These are phyloP conservation scores for Piper betle DNA, from an alignment of 164 flowering plant species.

Conservation along the genomic window DNA sequence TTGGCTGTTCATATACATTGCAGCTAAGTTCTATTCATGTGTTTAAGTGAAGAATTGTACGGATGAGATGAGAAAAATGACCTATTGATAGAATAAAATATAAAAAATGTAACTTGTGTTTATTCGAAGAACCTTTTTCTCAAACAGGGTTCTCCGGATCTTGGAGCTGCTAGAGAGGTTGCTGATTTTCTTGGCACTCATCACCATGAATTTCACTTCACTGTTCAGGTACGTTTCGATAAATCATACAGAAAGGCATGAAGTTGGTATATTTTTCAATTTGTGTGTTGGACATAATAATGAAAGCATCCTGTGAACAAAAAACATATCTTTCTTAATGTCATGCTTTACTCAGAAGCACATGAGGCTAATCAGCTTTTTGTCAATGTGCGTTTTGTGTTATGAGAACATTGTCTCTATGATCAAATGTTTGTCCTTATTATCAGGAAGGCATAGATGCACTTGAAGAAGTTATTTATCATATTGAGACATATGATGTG, in stretches of 20 bases:
- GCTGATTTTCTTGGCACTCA: constrained; percentile 79
- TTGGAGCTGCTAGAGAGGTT: constrained; percentile 86
- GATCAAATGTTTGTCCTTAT: background rate
- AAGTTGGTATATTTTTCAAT: background rate
- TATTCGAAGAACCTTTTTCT: background rate
- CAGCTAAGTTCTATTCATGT: background rate
- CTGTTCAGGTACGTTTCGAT: constrained; percentile 61
- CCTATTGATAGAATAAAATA: background rate
- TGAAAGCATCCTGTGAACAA: too few relatives aligned
- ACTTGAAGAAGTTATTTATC: constrained; percentile 90
- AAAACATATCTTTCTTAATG: background rate
- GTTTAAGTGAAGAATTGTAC: background rate
- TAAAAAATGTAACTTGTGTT: too few relatives aligned
- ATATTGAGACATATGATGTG: constrained; percentile 94
- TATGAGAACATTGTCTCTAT: too few relatives aligned
- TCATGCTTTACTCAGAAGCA: background rate
- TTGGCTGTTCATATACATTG: background rate
- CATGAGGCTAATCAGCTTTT: too few relatives aligned
- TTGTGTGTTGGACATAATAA: background rate
- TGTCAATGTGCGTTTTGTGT: too few relatives aligned
- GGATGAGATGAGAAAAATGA: background rate
- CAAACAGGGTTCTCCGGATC: constrained; percentile 87
- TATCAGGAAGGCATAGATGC: constrained; percentile 92
- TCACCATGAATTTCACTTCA: constrained; percentile 88
- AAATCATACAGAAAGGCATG: background rate